These are phyloP conservation scores for Penicillium corylophilum DNA, from an alignment of 2,329 filamentous ascomycete species.

Conservation along the genomic window DNA sequence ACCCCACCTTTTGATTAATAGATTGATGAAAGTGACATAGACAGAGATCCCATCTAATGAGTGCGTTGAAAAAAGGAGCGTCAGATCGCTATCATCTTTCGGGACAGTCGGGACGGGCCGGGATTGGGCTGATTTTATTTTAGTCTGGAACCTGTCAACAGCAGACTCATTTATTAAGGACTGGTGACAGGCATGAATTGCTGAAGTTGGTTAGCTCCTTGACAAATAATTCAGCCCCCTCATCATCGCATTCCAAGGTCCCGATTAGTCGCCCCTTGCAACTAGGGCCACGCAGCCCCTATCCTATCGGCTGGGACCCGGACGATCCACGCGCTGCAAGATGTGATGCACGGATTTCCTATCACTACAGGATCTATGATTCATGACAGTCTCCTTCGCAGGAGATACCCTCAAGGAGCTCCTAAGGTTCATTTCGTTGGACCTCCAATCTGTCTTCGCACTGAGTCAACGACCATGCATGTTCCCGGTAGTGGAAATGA, in stretches of 20 bases:
- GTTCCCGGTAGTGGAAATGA: not conserved
- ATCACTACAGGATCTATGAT: not conserved
- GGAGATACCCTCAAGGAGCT: not conserved
- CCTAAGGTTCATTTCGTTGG: not conserved
- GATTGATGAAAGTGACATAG: not conserved
- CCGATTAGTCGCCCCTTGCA: conserved; percentile 10
- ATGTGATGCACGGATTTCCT: not conserved
- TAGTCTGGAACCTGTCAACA: not conserved
- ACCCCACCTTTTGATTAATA: not conserved
- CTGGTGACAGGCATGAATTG: not conserved
- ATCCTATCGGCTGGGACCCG: not conserved
- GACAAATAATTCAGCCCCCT: conserved; percentile 4
- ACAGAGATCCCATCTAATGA: not conserved
- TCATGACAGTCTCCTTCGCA: not conserved
- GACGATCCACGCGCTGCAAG: not conserved
- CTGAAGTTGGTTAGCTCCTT: not conserved
- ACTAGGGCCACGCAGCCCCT: conserved; percentile 5
- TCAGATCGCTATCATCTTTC: conserved; percentile 6
- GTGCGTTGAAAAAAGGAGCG: not conserved
- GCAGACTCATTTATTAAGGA: not conserved
- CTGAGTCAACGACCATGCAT: not conserved
- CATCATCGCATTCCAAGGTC: conserved; percentile 17
- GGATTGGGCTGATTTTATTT: conserved; percentile 3
- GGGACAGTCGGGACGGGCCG: conserved; percentile 10
- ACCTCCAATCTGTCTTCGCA: not conserved